Percentiles rank a stretch among this genome's conserved stretches.
Conservation (phyloP, 805 yeast genomes). For the Debaryomyces maramus region DNA sequence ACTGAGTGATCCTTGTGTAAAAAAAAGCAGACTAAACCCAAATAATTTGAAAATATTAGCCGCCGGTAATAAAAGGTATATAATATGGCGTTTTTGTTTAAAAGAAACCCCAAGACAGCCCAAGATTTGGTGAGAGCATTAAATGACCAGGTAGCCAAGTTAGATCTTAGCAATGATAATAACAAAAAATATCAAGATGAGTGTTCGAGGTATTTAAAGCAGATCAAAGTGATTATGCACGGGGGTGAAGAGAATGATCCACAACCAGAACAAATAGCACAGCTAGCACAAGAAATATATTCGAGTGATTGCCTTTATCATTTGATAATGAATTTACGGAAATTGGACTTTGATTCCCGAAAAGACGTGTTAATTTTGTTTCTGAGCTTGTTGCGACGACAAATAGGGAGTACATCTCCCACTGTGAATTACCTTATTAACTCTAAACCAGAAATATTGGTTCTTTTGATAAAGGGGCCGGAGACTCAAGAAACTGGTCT, state of each 20-base stretch:
- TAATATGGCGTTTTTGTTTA: conserved; percentile 84
- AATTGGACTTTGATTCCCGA: conserved; percentile 84
- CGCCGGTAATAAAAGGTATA: not conserved
- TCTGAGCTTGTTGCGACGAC: conserved; percentile 74
- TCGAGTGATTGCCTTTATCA: conserved; percentile 64
- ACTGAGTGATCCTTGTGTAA: no score
- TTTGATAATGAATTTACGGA: conserved; percentile 57
- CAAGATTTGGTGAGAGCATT: conserved; percentile 75
- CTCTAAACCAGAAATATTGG: conserved; percentile 63
- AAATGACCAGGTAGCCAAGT: conserved; percentile 68
- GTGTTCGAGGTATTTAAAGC: conserved; percentile 60
- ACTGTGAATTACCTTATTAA: conserved; percentile 78
- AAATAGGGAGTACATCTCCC: conserved; percentile 73
- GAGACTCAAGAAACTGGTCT: conserved; percentile 73
- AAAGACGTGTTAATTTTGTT: conserved; percentile 78
- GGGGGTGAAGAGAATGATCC: conserved; percentile 69
- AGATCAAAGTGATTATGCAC: conserved; percentile 62
- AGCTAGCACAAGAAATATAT: conserved; percentile 77
- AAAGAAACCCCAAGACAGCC: conserved; percentile 87
- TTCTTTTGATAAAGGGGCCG: conserved; percentile 65
- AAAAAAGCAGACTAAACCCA: no score
- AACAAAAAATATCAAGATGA: conserved; percentile 66
- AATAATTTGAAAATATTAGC: no score
- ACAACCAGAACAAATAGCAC: conserved; percentile 71
- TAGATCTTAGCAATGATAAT: conserved; percentile 43